Evolutionary conservation across 2,329 filamentous ascomycete species (phyloP), one percentile per base, ranked within the genome.

Genomic region (Cladosporium sp.): DNA sequence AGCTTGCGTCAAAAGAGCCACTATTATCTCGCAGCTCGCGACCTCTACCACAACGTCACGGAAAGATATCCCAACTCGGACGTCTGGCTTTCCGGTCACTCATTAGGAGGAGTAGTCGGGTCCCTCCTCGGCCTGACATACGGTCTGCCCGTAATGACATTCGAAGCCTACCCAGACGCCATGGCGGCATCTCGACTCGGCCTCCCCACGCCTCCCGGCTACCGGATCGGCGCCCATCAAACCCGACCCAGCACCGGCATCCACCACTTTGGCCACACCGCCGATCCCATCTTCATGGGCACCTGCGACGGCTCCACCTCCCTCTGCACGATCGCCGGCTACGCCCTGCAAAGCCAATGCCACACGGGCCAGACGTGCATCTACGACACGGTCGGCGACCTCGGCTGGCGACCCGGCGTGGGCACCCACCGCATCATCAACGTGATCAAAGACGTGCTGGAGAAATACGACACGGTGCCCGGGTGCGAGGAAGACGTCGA

Each of bases 221-320:
- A 84, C 34, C 79, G 90, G 59, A 78, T 88, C n/a, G 75, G 79
- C 42, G 75, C 80, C 12, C 85, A 88, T 19, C 88, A 93, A 62
- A 78, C 79, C 30, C 77, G 88, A 30, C 71, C 80, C 54, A 79
- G 82, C 61, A 95, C 89, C 0, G 91, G 89, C 8, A 78, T 86
- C 0, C 95, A 83, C 63, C 92, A 97, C 68, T 91, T 96, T 65
- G 91, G 91, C 4, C 89, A 96, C 62, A 96, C 89, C 0, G 92
- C 91, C 1, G 91, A 97, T 67, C 92, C 91, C 0, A 84, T 97
- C 22, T 97, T 86, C 63, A 89, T 96, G 72, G 92, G 92, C 22
- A 88, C 85, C 1, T 97, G 91, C 70, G 96, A 95, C 62, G 88
- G 88, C 29, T 88, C 88, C 4, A 89, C 88, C 3, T 89, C 91